Percentiles rank a stretch among this genome's conserved stretches.
These are phyloP conservation scores for Globisporangium barbulae DNA, from an alignment of 352 stramenopile species.

Conservation along the genomic window DNA sequence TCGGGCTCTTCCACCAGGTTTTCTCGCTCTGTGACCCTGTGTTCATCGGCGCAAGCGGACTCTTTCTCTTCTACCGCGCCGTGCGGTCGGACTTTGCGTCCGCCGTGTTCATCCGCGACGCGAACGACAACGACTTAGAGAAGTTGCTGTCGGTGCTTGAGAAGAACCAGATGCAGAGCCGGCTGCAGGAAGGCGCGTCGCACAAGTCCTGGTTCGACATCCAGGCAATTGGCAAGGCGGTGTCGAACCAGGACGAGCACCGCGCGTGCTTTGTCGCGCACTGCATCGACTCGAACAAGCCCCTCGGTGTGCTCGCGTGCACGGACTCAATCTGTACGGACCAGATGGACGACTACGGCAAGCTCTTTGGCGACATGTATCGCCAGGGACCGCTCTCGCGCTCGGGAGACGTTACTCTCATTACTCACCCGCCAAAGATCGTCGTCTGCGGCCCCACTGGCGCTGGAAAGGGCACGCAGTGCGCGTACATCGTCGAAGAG, in stretches of 20 bases:
- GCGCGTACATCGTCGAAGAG: constrained; percentile 79
- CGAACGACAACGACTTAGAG: constrained; percentile 23
- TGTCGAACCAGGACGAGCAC: constrained; percentile 52
- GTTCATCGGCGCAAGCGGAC: constrained; percentile 33
- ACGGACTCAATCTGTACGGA: constrained; percentile 42
- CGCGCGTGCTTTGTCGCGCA: constrained; percentile 53
- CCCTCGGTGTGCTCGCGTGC: constrained; percentile 41
- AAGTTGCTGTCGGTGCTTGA: constrained; percentile 29
- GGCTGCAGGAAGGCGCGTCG: constrained; percentile 29
- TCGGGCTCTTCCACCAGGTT: constrained; percentile 55
- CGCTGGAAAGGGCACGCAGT: constrained; percentile 95
- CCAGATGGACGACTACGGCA: constrained; percentile 46
- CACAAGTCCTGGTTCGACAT: constrained; percentile 44
- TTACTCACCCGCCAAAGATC: constrained; percentile 43
- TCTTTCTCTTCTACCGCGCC: constrained; percentile 62
- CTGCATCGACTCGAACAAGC: constrained; percentile 26
- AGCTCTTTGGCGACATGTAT: constrained; percentile 64
- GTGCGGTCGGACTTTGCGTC: constrained; percentile 46
- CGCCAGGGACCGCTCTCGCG: constrained; percentile 26
- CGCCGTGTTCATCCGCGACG: constrained; percentile 29
- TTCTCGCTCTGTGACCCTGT: constrained; percentile 57
- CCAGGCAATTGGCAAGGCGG: constrained; percentile 19
- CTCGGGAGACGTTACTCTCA: constrained; percentile 7
- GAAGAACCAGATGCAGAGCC: constrained; percentile 28
- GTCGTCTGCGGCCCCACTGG: constrained; percentile 91